These are phyloP conservation scores for Didymosphaeria variabile DNA, from an alignment of 2,329 filamentous ascomycete genomes.

Conservation along the genomic window DNA sequence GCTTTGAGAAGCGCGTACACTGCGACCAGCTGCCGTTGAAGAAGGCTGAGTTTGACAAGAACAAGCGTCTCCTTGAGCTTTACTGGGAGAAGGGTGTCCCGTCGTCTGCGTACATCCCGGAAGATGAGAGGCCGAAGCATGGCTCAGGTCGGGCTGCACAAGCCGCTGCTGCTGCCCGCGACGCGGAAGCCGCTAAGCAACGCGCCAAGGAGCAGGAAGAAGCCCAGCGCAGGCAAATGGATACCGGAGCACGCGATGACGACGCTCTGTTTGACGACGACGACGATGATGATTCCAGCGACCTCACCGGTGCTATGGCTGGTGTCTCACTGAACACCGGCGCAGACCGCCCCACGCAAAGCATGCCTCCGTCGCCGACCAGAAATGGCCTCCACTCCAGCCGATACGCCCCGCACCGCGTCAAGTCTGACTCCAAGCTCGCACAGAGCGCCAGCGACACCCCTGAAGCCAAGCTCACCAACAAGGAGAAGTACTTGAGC, in stretches of 20 bases:
- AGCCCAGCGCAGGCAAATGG: constrained; percentile 89
- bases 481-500: constrained; percentile 96
- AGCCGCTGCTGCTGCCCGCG: constrained; percentile 77
- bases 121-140: constrained; percentile 93
- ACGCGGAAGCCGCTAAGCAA: constrained; percentile 83
- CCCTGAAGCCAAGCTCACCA: constrained; percentile 80
- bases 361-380: constrained; percentile 89
- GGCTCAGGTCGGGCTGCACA: constrained; percentile 77
- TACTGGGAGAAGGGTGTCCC: constrained; percentile 99
- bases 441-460: constrained; percentile 72
- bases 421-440: constrained; percentile 93
- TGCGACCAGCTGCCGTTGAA: constrained; percentile 97
- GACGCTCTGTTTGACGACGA: constrained; percentile 97
- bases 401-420: constrained; percentile 76
- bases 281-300: constrained; percentile 82
- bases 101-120: constrained; percentile 93
- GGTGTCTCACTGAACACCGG: constrained; percentile 81
- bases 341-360: constrained; percentile 86
- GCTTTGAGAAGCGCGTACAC: constrained; percentile 98
- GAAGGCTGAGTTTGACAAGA: constrained; percentile 99
- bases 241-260: constrained; percentile 91
- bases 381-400: constrained; percentile 73
- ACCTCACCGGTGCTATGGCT: constrained; percentile 89
- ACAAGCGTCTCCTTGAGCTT: constrained; percentile 90
- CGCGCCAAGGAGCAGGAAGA: constrained; percentile 88